Percentiles rank a stretch among this genome's conserved stretches.
Evolutionary conservation across 2,329 filamentous ascomycete genomes (phyloP).

Genomic region (Bipolaris victoriae): DNA sequence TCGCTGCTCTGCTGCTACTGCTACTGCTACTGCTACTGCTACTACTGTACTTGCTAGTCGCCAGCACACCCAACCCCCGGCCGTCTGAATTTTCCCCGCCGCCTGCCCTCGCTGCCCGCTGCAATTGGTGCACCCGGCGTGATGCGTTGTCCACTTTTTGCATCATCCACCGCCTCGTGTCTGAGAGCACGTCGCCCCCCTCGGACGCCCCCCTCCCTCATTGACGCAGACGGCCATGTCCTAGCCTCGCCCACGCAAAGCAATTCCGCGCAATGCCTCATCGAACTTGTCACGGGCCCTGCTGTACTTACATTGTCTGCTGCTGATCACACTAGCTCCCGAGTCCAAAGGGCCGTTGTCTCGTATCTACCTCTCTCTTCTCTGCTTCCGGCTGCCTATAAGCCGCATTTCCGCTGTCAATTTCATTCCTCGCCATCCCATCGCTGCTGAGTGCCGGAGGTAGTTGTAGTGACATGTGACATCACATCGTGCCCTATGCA

Average conservation of each 20-base stretch:
- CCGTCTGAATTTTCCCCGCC: conserved; percentile 14
- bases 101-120: conserved; percentile 1
- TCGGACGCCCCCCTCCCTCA: background rate
- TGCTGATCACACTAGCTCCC: conserved; percentile 19
- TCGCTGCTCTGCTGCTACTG: conserved; percentile 6
- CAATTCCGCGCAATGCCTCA: conserved; percentile 5
- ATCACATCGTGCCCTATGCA: conserved; percentile 1
- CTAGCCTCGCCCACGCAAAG: conserved; percentile 2
- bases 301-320: conserved; percentile 12
- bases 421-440: conserved; percentile 7
- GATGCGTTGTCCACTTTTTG: conserved; percentile 35
- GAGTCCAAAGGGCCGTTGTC: conserved; percentile 14
- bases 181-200: conserved; percentile 7
- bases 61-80: conserved; percentile 18
- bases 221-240: conserved; percentile 5
- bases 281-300: conserved; percentile 12
- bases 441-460: background rate
- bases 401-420: conserved; percentile 13
- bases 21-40: too few species aligned
- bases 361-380: conserved; percentile 1
- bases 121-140: conserved; percentile 22
- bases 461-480: background rate
- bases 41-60: background rate
- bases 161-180: conserved; percentile 27
- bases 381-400: conserved; percentile 1